Evolutionary conservation across 345 rosid genomes (phyloP), one percentile per base, ranked within the genome.

Genomic region (Trapa incisa): DNA sequence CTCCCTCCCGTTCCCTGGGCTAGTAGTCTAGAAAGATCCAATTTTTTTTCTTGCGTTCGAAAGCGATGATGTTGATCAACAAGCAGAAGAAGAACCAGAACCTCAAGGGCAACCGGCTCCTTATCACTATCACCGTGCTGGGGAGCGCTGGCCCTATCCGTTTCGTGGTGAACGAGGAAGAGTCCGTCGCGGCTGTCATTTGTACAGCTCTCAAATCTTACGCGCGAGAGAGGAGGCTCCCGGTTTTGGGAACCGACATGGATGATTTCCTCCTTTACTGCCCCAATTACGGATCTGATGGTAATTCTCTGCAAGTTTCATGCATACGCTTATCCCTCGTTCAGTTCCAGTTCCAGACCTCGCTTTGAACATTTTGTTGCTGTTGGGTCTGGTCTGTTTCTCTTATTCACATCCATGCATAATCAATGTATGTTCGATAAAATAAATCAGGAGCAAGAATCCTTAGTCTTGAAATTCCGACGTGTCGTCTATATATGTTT

Each of bases 71-170:
- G 97, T 72, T 89, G 85, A 83, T 88, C 38, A 81, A 83, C 86
- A 91, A 87, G 85, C 91, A 83, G 78, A 91, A 86, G 90, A 95
- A 89, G 90, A 82, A 72, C 22, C 87, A 78, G 73, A 50, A 53
- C 41, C 73, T 83, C 64, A 83, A 85, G 75, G 93, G 96, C 64
- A 89, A 85, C 73, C 70, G 96, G 75, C 72, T 95, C 52, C 77
- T 95, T 47, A 84, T 91, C 39, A 91, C 86, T 76, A 78, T 95
- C 64, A 91, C 85, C 6, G 96, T 95, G 66, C 60, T 89, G 64
- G 99, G 99, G 32, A 95, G 99, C 68, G 90, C 99, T 0, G 97
- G 97, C 12, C 97, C 97, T 81, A 86, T 95, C 80, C 95, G 99
- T 29, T 87, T 91, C 66, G 89, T 95, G 14, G 96, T 91, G 3